Conservation (phyloP, 352 stramenopile genomes). For the Pythium brassicae region DNA sequence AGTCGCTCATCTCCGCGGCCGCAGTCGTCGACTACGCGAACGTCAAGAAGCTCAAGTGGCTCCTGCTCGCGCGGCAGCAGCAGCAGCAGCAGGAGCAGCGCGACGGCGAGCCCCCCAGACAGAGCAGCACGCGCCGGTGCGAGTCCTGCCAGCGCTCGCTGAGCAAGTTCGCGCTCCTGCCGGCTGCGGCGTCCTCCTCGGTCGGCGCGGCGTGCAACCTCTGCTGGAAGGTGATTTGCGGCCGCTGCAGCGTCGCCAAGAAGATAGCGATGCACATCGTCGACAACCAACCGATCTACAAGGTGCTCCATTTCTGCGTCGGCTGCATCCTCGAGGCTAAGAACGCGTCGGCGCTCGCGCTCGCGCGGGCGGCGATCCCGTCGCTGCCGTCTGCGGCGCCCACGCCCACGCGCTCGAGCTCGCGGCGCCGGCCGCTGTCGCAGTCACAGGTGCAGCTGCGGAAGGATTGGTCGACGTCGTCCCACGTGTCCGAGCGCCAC, state of each 20-base stretch:
- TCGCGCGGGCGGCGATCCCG: conserved; percentile 18
- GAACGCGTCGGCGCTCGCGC: conserved; percentile 34
- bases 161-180: conserved; percentile 17
- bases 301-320: conserved; percentile 42
- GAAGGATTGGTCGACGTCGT: background rate
- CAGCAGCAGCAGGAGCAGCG: background rate
- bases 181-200: background rate
- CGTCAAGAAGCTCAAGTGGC: conserved; percentile 55
- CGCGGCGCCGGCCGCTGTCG: background rate
- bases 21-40: conserved; percentile 45
- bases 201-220: conserved; percentile 35
- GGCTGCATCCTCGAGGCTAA: conserved; percentile 44
- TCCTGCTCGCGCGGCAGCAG: conserved; percentile 34
- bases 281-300: conserved; percentile 22
- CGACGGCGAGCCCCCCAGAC: background rate
- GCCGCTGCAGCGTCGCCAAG: conserved; percentile 48
- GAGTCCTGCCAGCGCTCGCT: conserved; percentile 24
- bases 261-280: conserved; percentile 54
- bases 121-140: conserved; percentile 4
- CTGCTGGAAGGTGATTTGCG: conserved; percentile 40
- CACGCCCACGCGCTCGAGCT: background rate
- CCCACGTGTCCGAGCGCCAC: background rate
- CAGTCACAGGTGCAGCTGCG: background rate
- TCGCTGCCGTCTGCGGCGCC: background rate
- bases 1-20: conserved; percentile 33